A percentile compares a stretch with the other conserved stretches of the same genome.
phyloP scores from a whole-genome alignment of 208 protist species.

The Trypanosoma rangeli region DNA sequence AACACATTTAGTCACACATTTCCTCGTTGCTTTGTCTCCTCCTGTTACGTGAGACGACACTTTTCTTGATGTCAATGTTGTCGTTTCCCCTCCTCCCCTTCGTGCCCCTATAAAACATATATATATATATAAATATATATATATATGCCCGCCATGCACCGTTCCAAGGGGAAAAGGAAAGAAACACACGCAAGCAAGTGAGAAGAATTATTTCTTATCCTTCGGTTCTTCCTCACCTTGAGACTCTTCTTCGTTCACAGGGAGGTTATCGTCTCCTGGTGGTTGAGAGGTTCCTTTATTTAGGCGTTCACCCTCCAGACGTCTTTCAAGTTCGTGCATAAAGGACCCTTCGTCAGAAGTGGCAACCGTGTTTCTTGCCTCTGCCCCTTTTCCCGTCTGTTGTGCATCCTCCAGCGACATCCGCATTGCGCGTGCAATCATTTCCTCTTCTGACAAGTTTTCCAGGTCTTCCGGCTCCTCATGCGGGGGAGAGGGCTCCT shows the following conservation, averaged over 20 bases:
- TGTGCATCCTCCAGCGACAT: conserved; percentile 75
- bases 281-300: neutral
- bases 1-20: too few relatives aligned
- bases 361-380: neutral
- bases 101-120: neutral
- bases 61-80: too few relatives aligned
- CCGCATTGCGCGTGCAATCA: conserved; percentile 71
- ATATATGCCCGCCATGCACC: too few relatives aligned
- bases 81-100: neutral
- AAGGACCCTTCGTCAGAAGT: conserved; percentile 9
- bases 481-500: neutral
- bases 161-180: conserved; percentile 11
- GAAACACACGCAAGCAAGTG: neutral
- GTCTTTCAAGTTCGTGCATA: conserved; percentile 11
- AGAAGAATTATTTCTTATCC: conserved; percentile 15
- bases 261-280: neutral
- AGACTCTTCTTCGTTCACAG: conserved; percentile 7
- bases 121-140: too few relatives aligned
- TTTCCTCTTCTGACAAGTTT: conserved; percentile 85
- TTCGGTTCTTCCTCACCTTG: conserved; percentile 33
- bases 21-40: too few relatives aligned
- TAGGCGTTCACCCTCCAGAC: conserved; percentile 2
- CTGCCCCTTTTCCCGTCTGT: neutral
- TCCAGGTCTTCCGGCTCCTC: conserved; percentile 34
- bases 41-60: too few relatives aligned